A percentile compares a stretch with the other conserved stretches of the same genome.
These are phyloP conservation scores for Echinosophora koreensis DNA, from an alignment of 306 rosid genomes.

Conservation along the genomic window DNA sequence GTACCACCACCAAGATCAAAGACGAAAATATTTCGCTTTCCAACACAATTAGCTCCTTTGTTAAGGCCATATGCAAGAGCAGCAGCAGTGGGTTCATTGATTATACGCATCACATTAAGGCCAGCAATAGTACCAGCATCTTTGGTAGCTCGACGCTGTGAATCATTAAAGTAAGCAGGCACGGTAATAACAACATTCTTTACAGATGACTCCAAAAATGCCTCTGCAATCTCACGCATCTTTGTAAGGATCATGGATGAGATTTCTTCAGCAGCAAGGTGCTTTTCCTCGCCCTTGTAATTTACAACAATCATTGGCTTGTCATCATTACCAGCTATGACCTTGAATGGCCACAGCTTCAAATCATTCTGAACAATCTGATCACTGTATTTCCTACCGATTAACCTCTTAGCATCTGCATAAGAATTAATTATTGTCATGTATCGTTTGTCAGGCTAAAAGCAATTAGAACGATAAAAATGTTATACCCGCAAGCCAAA, in stretches of 20 bases:
- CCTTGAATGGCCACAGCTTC: conserved; percentile 62
- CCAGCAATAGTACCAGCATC: conserved; percentile 52
- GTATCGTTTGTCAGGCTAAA: too few relatives aligned
- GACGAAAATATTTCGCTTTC: conserved; percentile 45
- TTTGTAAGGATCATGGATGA: conserved; percentile 65
- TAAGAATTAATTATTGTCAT: background rate
- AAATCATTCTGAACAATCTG: conserved; percentile 34
- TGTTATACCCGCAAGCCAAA: too few relatives aligned
- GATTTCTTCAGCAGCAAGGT: conserved; percentile 57
- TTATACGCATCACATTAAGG: conserved; percentile 51
- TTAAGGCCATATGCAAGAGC: conserved; percentile 71
- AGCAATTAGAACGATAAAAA: too few relatives aligned
- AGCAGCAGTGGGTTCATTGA: conserved; percentile 58
- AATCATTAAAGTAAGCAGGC: conserved; percentile 68
- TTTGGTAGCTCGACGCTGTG: conserved; percentile 49
- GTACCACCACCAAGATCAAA: conserved; percentile 63
- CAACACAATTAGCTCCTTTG: conserved; percentile 48
- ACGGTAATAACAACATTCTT: conserved; percentile 64
- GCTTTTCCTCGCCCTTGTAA: conserved; percentile 55
- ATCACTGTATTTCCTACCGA: conserved; percentile 59
- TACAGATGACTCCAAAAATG: background rate
- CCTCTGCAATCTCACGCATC: conserved; percentile 66
- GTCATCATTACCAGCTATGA: conserved; percentile 46
- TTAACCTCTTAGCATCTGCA: conserved; percentile 64
- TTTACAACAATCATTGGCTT: conserved; percentile 59